Percentiles rank a stretch among this genome's conserved stretches.
Conservation (phyloP, 2,329 filamentous ascomycete species). For the Didymella pomorum region DNA sequence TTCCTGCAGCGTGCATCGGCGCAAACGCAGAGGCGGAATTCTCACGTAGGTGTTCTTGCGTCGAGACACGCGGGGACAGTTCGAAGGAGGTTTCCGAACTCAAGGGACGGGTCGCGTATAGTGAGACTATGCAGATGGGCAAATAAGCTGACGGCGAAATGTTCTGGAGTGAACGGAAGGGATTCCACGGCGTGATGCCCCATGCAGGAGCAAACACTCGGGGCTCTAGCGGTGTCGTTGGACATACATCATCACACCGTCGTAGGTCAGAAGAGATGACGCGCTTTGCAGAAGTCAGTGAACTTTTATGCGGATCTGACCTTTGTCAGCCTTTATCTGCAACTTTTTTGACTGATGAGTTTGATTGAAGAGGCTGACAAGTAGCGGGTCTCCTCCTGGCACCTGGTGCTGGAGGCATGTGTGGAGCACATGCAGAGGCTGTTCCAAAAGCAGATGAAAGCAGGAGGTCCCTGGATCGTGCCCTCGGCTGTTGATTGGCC, state of each 20-base stretch:
- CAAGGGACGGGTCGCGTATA: not conserved
- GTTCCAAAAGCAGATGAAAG: constrained; percentile 13
- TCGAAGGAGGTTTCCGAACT: not conserved
- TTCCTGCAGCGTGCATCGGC: not conserved
- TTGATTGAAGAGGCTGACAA: constrained; percentile 2
- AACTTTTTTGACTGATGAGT: not conserved
- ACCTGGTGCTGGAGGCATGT: constrained; percentile 3
- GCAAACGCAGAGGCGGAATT: not conserved
- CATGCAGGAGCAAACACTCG: not conserved
- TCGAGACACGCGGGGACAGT: not conserved
- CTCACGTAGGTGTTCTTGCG: not conserved
- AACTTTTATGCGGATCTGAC: not conserved
- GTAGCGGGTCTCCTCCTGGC: not conserved
- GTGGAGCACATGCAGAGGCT: constrained; percentile 13
- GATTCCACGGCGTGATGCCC: not conserved
- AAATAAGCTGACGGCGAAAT: not conserved
- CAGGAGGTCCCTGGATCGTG: constrained; percentile 3
- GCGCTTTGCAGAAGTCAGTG: not conserved
- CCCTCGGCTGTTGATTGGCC: constrained; percentile 7
- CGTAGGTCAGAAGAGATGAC: not conserved
- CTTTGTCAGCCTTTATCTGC: not conserved
- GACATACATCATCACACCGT: not conserved
- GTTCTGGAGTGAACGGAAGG: not conserved
- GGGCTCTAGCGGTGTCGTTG: not conserved
- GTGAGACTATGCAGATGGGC: not conserved